These are phyloP conservation scores for Globisporangium paroecandrum DNA, from an alignment of 352 stramenopile species.

Conservation along the genomic window DNA sequence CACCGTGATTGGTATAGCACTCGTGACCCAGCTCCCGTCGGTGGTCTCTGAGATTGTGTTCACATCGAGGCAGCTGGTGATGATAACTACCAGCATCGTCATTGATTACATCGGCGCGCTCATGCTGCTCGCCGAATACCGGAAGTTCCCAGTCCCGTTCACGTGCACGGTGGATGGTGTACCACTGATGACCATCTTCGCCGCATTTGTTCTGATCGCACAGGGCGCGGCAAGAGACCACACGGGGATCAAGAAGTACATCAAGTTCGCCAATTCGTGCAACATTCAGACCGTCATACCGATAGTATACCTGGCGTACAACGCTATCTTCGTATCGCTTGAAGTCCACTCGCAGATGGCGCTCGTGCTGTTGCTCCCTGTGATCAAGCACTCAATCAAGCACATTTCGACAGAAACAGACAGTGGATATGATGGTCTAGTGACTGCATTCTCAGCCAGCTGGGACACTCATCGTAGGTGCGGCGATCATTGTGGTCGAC, in stretches of 20 bases:
- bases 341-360: not conserved
- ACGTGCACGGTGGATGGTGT: not conserved
- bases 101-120: not conserved
- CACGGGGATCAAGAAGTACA: not conserved
- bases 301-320: slow-evolving; percentile 10
- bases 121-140: not conserved
- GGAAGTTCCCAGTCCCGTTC: slow-evolving; percentile 14
- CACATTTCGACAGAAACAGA: not conserved
- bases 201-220: not conserved
- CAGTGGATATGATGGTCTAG: not conserved
- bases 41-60: not conserved
- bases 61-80: not conserved
- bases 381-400: slow-evolving; percentile 9
- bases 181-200: not conserved
- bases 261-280: not conserved
- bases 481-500: slow-evolving; percentile 8
- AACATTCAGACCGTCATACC: not conserved
- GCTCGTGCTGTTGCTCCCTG: slow-evolving; percentile 12
- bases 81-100: not conserved
- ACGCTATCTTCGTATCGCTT: slow-evolving; percentile 13
- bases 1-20: not conserved
- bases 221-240: not conserved
- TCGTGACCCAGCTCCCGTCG: not conserved
- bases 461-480: slow-evolving; percentile 17
- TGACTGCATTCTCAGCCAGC: not conserved